Evolutionary conservation across 2,329 filamentous ascomycete species (phyloP), one percentile per base, ranked within the genome.

Genomic region (Karstenula rhodostoma): DNA sequence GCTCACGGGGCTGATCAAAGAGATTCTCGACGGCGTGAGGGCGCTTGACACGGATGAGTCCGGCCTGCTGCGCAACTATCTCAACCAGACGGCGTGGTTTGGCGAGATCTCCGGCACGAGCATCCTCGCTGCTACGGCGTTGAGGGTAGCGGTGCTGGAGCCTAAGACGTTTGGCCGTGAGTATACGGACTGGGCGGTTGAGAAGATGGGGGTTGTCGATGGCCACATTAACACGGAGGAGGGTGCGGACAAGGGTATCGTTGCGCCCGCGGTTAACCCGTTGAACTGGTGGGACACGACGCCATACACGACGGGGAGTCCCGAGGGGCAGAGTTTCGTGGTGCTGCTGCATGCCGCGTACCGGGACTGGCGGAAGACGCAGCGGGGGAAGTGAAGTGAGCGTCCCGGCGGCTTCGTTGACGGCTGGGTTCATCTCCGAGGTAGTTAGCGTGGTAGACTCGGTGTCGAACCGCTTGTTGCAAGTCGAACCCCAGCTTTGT

Each of bases 71-170:
- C 72, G 79, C 23, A 85, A 85, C 62, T 83, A 84, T 59, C 72
- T 84, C 25, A 77, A 81, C 52, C 77, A 82, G 44, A 67, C 69
- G 15, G 71, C 57, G 8, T 83, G 80, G 79, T 83, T 80, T 66
- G 81, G 78, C 2, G 83, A 85, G 67, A 79, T 80, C 5, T 79
- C 82, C 12, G 83, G 83, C 13, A 85, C 82, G 4, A 74, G 81
- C 4, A 64, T 84, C 23, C 64, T 85, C 22, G 73, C 81, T 23
- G 78, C 82, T 19, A 78, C 78, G 1, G 76, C 74, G 13, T 83
- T 83, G 64, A 78, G 83, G 4, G 77, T 84, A 73, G 79, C 79
- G n/a, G 68, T 77, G 2, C 60, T 83, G 19, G 72, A 74, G n/a
- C 77, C 81, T 2, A 61, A 59, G 3, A 63, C 63, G 3, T 83